These are phyloP conservation scores for Hypoxylon rickii DNA, from an alignment of 495 filamentous ascomycete species.

Conservation along the genomic window DNA sequence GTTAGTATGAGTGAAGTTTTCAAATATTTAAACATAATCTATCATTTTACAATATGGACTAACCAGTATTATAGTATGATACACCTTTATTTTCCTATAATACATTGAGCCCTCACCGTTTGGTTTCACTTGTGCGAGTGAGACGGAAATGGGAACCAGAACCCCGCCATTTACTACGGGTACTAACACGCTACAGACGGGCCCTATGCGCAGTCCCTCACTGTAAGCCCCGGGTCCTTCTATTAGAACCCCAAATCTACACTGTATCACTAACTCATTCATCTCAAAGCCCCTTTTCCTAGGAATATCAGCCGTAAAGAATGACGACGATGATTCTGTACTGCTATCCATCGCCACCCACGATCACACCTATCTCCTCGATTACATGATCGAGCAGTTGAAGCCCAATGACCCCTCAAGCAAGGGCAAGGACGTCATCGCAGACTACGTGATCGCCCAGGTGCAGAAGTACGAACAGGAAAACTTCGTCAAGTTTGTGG, in stretches of 20 bases:
- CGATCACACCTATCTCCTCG: constrained; percentile 77
- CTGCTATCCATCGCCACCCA: constrained; percentile 71
- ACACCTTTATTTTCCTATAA: too few species aligned
- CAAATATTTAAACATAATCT: too few species aligned
- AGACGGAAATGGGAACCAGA: too few species aligned
- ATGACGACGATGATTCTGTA: constrained; percentile 51
- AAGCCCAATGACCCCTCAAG: constrained; percentile 41
- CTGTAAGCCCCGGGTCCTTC: constrained; percentile 40
- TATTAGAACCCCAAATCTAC: neutral
- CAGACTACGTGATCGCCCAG: constrained; percentile 57
- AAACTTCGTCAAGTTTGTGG: constrained; percentile 70
- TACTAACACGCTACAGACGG: constrained; percentile 41
- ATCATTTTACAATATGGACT: neutral
- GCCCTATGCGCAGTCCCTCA: constrained; percentile 48
- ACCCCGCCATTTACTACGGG: neutral
- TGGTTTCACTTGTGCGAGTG: too few species aligned
- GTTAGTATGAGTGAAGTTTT: too few species aligned
- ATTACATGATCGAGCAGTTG: constrained; percentile 68
- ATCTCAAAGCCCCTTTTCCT: constrained; percentile 62
- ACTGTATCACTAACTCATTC: constrained; percentile 22
- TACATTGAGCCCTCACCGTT: too few species aligned
- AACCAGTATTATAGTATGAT: constrained; percentile 18
- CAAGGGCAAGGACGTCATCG: constrained; percentile 51
- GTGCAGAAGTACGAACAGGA: constrained; percentile 62
- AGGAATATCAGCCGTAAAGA: constrained; percentile 60